A percentile compares a stretch with the other conserved stretches of the same genome.
Conservation (phyloP, 345 rosid species). For the Geranium rotundifolium region DNA sequence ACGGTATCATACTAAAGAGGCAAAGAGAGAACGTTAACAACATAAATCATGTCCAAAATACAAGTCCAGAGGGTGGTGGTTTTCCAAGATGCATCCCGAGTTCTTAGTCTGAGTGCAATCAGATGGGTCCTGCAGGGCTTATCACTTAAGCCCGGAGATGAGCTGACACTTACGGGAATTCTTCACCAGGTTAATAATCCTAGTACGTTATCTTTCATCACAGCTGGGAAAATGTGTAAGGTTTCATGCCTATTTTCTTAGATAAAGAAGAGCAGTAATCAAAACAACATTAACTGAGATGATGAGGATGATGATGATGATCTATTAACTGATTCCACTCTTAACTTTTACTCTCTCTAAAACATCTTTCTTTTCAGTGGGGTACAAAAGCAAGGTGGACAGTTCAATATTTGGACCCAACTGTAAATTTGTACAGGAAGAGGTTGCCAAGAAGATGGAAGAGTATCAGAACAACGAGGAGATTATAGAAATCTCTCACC, state of each 20-base stretch:
- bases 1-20: not conserved
- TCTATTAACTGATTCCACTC: not conserved
- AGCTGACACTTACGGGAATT: constrained; percentile 27
- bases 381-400: constrained; percentile 39
- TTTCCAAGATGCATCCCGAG: constrained; percentile 35
- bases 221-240: constrained; percentile 26
- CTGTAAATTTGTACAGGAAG: constrained; percentile 27
- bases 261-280: not conserved
- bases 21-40: not conserved
- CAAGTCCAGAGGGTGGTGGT: constrained; percentile 34
- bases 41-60: constrained; percentile 16
- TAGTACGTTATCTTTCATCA: constrained; percentile 39
- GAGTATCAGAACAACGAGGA: constrained; percentile 30
- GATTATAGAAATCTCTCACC: constrained; percentile 20
- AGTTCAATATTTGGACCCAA: constrained; percentile 34
- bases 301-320: not conserved
- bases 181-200: constrained; percentile 61
- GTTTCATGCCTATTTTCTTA: constrained; percentile 10
- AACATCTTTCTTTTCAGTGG: constrained; percentile 26
- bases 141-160: constrained; percentile 37
- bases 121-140: constrained; percentile 17
- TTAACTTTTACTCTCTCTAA: not conserved
- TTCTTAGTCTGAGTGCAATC: constrained; percentile 22
- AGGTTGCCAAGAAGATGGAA: constrained; percentile 28
- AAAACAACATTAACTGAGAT: not conserved